These are phyloP conservation scores for Boletus tomentosulus DNA, from an alignment of 768 basidiomycete genomes.

Conservation along the genomic window DNA sequence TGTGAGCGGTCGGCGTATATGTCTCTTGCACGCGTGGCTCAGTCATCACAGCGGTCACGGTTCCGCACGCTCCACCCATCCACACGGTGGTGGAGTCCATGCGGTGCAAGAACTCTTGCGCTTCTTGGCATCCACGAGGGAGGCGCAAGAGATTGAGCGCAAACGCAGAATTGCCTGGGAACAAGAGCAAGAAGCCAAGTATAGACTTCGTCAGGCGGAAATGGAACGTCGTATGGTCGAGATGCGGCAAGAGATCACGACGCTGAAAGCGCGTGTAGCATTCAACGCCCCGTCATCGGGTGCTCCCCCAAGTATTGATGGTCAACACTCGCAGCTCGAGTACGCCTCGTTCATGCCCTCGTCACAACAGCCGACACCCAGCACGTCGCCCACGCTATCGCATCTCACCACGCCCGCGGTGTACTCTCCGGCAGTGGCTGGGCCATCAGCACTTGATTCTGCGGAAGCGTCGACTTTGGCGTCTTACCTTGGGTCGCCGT, in stretches of 20 bases:
- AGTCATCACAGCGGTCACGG: conserved; percentile 6
- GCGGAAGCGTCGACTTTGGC: conserved; percentile 3
- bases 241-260: conserved; percentile 50
- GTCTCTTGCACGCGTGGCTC: neutral
- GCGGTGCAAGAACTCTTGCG: conserved; percentile 59
- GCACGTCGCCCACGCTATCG: conserved; percentile 26
- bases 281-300: conserved; percentile 14
- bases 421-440: conserved; percentile 11
- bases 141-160: conserved; percentile 58
- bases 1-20: conserved; percentile 29
- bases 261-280: conserved; percentile 40
- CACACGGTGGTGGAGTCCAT: conserved; percentile 36
- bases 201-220: conserved; percentile 50
- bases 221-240: conserved; percentile 53
- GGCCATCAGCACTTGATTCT: conserved; percentile 5
- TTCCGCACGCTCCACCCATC: conserved; percentile 20
- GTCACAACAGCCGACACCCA: conserved; percentile 30
- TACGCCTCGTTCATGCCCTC: conserved; percentile 2
- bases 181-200: conserved; percentile 61
- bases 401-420: conserved; percentile 28
- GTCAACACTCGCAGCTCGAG: conserved; percentile 7
- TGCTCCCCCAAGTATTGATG: conserved; percentile 1
- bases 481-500: conserved; percentile 14
- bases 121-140: conserved; percentile 51
- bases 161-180: conserved; percentile 65